A percentile compares a stretch with the other conserved stretches of the same genome.
These are phyloP conservation scores for Asterochloris erici DNA, from an alignment of 139 green algal species.

Conservation along the genomic window DNA sequence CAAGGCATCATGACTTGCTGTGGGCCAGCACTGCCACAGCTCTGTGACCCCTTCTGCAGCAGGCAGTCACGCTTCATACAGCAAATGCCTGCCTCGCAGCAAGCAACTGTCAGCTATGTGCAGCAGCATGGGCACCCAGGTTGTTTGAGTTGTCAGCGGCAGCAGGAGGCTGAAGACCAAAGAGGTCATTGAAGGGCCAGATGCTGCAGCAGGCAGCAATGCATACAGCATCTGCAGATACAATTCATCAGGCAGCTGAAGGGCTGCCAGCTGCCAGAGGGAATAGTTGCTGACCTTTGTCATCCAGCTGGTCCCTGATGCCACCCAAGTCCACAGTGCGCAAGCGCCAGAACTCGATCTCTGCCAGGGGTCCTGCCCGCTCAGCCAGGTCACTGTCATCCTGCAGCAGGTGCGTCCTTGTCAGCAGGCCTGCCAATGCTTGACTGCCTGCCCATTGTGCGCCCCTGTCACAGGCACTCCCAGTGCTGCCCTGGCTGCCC, in stretches of 20 bases:
- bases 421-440: too few species aligned
- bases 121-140: too few species aligned
- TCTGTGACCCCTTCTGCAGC: too few species aligned
- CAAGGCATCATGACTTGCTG: not conserved
- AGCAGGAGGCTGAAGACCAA: too few species aligned
- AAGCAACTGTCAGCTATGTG: too few species aligned
- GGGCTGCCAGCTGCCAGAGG: not conserved
- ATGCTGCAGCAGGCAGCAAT: not conserved
- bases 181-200: not conserved
- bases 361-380: slow-evolving; percentile 62
- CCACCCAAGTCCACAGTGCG: slow-evolving; percentile 70
- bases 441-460: too few species aligned
- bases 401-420: slow-evolving; percentile 1
- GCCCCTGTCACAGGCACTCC: too few species aligned
- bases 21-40: too few species aligned
- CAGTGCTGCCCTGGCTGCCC: too few species aligned
- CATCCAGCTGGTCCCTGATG: slow-evolving; percentile 71
- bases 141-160: too few species aligned
- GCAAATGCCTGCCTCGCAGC: too few species aligned
- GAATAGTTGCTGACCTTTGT: not conserved
- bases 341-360: slow-evolving; percentile 84
- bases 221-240: not conserved
- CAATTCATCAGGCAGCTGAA: not conserved
- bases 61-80: too few species aligned
- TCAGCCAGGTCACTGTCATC: slow-evolving; percentile 35